Conservation (phyloP, 2,329 filamentous ascomycete genomes). For the Cercospora beticola region DNA sequence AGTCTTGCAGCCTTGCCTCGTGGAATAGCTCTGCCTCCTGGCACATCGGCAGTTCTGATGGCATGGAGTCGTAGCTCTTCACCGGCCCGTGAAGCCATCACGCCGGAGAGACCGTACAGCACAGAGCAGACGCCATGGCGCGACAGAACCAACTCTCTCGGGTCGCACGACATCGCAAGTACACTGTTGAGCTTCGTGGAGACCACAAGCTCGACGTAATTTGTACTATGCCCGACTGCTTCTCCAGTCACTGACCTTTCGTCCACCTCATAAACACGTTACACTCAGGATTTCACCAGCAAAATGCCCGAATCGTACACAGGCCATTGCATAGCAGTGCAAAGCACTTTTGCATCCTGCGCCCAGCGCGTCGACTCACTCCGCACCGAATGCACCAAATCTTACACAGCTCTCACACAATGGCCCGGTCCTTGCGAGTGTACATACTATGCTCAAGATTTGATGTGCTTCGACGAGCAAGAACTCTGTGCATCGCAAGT, state of each 20-base stretch:
- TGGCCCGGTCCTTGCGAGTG: constrained; percentile 8
- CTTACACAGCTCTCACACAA: constrained; percentile 1
- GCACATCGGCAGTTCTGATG: no score
- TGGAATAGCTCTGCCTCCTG: neutral
- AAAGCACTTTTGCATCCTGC: constrained; percentile 2
- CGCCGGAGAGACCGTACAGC: neutral
- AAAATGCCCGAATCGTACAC: constrained; percentile 5
- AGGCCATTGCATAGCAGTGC: neutral
- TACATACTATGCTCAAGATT: constrained; percentile 5
- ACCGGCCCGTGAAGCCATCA: neutral
- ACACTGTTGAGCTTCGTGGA: neutral
- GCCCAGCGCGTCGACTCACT: constrained; percentile 8
- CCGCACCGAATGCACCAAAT: constrained; percentile 3
- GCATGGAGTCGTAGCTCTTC: neutral
- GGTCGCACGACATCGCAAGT: neutral
- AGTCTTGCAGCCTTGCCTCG: neutral
- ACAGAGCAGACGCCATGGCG: neutral
- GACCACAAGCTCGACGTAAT: neutral
- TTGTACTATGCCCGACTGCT: neutral
- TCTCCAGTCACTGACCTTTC: neutral
- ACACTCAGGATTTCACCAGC: neutral
- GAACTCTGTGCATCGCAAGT: constrained; percentile 9
- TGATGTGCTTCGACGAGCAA: constrained; percentile 11
- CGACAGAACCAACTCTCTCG: neutral
- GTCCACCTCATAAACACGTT: neutral